These are phyloP conservation scores for Debaryomyces tyrocola DNA, from an alignment of 805 yeast species.

Conservation along the genomic window DNA sequence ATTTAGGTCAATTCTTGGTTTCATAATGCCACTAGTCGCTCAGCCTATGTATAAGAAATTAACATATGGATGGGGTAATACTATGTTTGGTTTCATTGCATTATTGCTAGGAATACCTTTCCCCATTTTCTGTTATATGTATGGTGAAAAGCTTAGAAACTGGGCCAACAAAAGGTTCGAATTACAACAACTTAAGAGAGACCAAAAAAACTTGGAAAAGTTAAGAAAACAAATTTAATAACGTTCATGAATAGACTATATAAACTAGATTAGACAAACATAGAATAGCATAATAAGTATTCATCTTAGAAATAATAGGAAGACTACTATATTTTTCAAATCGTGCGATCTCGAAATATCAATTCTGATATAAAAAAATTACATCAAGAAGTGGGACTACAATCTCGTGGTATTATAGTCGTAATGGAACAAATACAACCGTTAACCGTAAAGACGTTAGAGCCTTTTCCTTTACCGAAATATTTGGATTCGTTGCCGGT, in stretches of 20 bases:
- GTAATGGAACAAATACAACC: constrained; percentile 5
- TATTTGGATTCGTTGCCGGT: constrained; percentile 30
- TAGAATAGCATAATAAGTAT: too few relatives aligned
- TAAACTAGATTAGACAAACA: neutral
- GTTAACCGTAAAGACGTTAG: constrained; percentile 6
- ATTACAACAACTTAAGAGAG: constrained; percentile 20
- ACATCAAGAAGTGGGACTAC: too few relatives aligned
- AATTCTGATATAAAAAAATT: too few relatives aligned
- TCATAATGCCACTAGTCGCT: constrained; percentile 39
- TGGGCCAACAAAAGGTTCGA: constrained; percentile 34
- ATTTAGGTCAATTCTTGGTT: constrained; percentile 39
- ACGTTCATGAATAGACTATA: neutral
- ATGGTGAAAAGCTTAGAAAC: constrained; percentile 35
- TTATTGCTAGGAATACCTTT: constrained; percentile 37
- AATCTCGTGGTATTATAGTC: neutral
- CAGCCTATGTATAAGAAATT: constrained; percentile 32
- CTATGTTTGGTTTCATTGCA: constrained; percentile 37
- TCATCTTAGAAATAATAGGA: too few relatives aligned
- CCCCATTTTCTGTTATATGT: constrained; percentile 34
- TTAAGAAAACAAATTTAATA: constrained; percentile 9
- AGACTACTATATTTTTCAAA: too few relatives aligned
- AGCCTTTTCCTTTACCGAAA: constrained; percentile 27
- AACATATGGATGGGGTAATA: constrained; percentile 43
- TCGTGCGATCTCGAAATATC: too few relatives aligned
- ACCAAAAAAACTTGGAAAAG: constrained; percentile 18